Conservation (phyloP, 1,139 yeast species). For the Pichia sp. region DNA sequence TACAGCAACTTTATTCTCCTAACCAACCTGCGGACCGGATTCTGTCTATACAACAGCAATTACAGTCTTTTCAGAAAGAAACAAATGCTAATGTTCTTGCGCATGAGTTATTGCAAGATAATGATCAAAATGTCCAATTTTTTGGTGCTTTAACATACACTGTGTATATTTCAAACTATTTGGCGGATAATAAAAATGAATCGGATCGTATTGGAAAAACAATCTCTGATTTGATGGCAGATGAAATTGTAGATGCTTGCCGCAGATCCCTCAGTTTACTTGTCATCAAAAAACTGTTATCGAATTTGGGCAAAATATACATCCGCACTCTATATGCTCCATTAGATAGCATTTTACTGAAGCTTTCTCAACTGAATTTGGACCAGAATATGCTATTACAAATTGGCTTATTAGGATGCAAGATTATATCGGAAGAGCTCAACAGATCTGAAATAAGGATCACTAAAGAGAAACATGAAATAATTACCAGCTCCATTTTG, state of each 20-base stretch:
- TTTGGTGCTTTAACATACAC: constrained; percentile 70
- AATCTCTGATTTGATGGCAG: constrained; percentile 9
- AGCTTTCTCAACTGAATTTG: not conserved
- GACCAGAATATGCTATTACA: not conserved
- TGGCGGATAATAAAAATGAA: constrained; percentile 4
- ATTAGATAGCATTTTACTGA: constrained; percentile 13
- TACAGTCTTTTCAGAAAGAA: constrained; percentile 51
- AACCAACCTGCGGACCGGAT: constrained; percentile 5
- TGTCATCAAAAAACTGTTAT: constrained; percentile 37
- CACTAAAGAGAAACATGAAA: constrained; percentile 3
- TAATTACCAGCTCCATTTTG: constrained; percentile 3
- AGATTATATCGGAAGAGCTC: constrained; percentile 11
- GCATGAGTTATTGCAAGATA: constrained; percentile 33
- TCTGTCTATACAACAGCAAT: constrained; percentile 31
- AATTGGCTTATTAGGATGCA: constrained; percentile 6
- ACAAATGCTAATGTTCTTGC: constrained; percentile 44
- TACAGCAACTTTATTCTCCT: constrained; percentile 9
- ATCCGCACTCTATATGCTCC: constrained; percentile 32
- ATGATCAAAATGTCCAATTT: constrained; percentile 46
- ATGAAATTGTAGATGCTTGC: constrained; percentile 13
- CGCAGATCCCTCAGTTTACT: constrained; percentile 20
- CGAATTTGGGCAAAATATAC: constrained; percentile 48
- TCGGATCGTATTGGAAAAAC: not conserved
- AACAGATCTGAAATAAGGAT: constrained; percentile 15
- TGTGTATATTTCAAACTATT: constrained; percentile 36